Conservation (phyloP, 2,329 filamentous ascomycete genomes). For the Diaporthe amygdali region DNA sequence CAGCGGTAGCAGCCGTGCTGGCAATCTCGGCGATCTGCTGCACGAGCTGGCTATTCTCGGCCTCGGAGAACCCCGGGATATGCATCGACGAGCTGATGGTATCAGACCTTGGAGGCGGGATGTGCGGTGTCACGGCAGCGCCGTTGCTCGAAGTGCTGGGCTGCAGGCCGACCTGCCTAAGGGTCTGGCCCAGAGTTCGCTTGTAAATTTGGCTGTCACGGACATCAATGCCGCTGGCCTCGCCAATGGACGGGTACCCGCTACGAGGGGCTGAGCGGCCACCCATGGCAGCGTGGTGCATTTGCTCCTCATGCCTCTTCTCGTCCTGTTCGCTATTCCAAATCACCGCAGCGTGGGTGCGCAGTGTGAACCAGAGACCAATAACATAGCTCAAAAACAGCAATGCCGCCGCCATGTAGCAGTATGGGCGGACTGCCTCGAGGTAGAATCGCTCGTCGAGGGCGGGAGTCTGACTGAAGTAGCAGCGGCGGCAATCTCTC, state of each 20-base stretch:
- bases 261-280: conserved; percentile 25
- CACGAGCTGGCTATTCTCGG: conserved; percentile 80
- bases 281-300: conserved; percentile 35
- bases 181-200: conserved; percentile 87
- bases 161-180: conserved; percentile 79
- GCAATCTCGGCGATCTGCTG: conserved; percentile 93
- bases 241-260: conserved; percentile 39
- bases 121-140: conserved; percentile 61
- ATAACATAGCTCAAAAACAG: conserved; percentile 94
- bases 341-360: conserved; percentile 95
- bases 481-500: conserved; percentile 88
- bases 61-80: conserved; percentile 76
- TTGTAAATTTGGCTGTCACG: conserved; percentile 91
- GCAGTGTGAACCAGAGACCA: conserved; percentile 91
- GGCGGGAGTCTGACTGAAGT: conserved; percentile 86
- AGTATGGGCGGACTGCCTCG: conserved; percentile 91
- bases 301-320: conserved; percentile 67
- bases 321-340: conserved; percentile 88
- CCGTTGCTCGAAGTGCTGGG: conserved; percentile 48
- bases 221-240: conserved; percentile 69
- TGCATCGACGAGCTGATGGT: conserved; percentile 49
- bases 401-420: conserved; percentile 83
- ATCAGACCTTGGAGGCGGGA: conserved; percentile 74
- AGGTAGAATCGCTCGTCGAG: conserved; percentile 88
- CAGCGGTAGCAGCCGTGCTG: conserved; percentile 86